These are phyloP conservation scores for Neonectria punicea DNA, from an alignment of 2,329 filamentous ascomycete species.

Conservation along the genomic window DNA sequence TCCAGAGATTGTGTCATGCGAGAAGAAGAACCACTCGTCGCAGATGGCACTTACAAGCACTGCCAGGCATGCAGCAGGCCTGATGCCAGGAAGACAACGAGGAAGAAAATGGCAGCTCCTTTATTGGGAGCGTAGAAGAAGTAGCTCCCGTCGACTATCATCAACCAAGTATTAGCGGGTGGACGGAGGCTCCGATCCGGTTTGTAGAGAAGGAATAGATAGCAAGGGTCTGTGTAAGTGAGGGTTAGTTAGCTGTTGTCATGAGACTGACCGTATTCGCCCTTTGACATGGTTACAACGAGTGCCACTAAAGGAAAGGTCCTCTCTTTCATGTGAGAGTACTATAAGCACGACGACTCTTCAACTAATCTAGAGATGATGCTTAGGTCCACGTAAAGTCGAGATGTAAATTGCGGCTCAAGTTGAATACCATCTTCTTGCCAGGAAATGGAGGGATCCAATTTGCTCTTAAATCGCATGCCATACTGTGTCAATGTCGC, in stretches of 20 bases:
- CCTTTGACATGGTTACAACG: slow-evolving; percentile 42
- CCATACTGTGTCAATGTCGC: background rate
- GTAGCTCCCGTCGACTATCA: slow-evolving; percentile 53
- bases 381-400: background rate
- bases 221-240: background rate
- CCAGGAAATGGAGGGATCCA: background rate
- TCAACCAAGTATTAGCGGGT: background rate
- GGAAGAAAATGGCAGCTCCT: slow-evolving; percentile 59
- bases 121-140: slow-evolving; percentile 61
- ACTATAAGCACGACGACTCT: background rate
- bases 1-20: background rate
- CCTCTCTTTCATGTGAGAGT: background rate
- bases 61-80: slow-evolving; percentile 55
- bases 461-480: slow-evolving; percentile 24
- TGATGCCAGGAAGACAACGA: slow-evolving; percentile 52
- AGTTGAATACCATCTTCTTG: background rate
- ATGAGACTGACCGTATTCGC: slow-evolving; percentile 43
- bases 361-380: background rate
- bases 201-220: background rate
- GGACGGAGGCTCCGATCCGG: background rate
- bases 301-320: background rate
- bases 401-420: background rate
- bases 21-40: background rate
- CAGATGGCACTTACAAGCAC: slow-evolving; percentile 53
- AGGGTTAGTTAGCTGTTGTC: background rate